Evolutionary conservation across 805 yeast species (phyloP).

Genomic region (Starmerella potacharoeniae): DNA sequence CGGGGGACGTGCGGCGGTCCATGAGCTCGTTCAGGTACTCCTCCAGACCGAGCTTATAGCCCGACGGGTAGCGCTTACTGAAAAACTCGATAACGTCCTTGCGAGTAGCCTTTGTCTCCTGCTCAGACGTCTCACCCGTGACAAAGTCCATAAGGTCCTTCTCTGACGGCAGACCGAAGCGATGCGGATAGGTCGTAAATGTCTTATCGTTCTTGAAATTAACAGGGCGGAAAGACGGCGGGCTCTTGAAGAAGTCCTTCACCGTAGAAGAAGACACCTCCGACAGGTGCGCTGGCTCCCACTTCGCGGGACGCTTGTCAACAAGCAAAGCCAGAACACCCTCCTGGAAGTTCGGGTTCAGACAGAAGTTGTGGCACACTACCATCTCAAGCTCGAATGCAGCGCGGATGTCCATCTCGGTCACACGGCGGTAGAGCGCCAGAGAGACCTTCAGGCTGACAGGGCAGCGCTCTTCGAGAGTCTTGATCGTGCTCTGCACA

Average conservation of each 20-base stretch:
- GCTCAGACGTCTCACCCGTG: slow-evolving; percentile 56
- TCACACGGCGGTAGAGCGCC: slow-evolving; percentile 54
- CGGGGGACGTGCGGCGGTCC: slow-evolving; percentile 43
- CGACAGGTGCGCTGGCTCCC: slow-evolving; percentile 36
- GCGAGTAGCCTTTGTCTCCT: slow-evolving; percentile 58
- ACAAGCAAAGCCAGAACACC: slow-evolving; percentile 35
- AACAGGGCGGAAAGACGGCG: slow-evolving; percentile 27
- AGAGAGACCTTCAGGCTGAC: slow-evolving; percentile 66
- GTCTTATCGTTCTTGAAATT: slow-evolving; percentile 28
- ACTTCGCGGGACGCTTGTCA: slow-evolving; percentile 45
- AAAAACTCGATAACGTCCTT: slow-evolving; percentile 59
- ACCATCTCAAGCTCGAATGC: slow-evolving; percentile 64
- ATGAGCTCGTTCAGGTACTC: slow-evolving; percentile 50
- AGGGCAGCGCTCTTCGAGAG: slow-evolving; percentile 57
- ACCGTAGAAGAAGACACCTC: slow-evolving; percentile 30
- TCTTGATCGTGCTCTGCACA: slow-evolving; percentile 46
- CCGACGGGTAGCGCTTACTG: slow-evolving; percentile 23
- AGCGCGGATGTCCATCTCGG: slow-evolving; percentile 44
- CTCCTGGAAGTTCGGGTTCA: slow-evolving; percentile 52
- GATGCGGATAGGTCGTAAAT: slow-evolving; percentile 44
- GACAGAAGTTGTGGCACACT: slow-evolving; percentile 66
- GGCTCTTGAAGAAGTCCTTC: slow-evolving; percentile 24
- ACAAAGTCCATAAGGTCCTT: slow-evolving; percentile 51
- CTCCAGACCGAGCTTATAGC: slow-evolving; percentile 45
- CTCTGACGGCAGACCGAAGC: slow-evolving; percentile 74